Percentiles rank a stretch among this genome's conserved stretches.
Evolutionary conservation across 306 rosid genomes (phyloP).

Genomic region (Trifolium repens): DNA sequence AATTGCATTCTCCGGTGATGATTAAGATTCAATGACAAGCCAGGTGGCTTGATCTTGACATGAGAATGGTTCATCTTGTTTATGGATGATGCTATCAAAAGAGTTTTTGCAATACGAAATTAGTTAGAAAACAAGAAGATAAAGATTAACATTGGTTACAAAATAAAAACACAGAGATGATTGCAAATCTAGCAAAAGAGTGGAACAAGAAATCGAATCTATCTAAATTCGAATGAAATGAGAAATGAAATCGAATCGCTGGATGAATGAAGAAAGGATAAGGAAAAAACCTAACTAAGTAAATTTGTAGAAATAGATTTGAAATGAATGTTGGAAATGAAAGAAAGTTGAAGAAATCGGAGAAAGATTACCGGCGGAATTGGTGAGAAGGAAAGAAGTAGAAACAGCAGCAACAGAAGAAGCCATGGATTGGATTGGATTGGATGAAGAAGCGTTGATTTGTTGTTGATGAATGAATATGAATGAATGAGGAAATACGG

Average conservation of each 20-base stretch:
- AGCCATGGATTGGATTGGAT: not conserved
- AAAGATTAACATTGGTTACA: not conserved
- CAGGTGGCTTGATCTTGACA: conserved; percentile 50
- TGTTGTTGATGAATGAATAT: not conserved
- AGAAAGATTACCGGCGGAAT: conserved; percentile 51
- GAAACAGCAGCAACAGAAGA: conserved; percentile 51
- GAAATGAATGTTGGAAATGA: not conserved
- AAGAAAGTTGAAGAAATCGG: not conserved
- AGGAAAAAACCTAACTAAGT: no score
- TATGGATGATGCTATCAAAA: conserved; percentile 51
- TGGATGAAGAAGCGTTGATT: not conserved
- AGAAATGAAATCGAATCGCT: no score
- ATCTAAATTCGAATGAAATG: no score
- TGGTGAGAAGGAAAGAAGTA: conserved; percentile 55
- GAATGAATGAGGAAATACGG: not conserved
- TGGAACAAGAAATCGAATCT: no score
- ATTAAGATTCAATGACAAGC: conserved; percentile 40
- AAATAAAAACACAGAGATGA: not conserved
- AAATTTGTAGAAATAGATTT: no score
- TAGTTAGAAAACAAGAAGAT: conserved; percentile 26
- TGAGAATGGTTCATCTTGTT: conserved; percentile 47
- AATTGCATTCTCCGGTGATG: conserved; percentile 45
- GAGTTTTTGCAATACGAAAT: not conserved
- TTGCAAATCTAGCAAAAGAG: conserved; percentile 48
- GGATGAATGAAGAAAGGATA: no score